Base-by-base conservation (phyloP, 257 asterid species). In the Verbascum thapsus region DNA sequence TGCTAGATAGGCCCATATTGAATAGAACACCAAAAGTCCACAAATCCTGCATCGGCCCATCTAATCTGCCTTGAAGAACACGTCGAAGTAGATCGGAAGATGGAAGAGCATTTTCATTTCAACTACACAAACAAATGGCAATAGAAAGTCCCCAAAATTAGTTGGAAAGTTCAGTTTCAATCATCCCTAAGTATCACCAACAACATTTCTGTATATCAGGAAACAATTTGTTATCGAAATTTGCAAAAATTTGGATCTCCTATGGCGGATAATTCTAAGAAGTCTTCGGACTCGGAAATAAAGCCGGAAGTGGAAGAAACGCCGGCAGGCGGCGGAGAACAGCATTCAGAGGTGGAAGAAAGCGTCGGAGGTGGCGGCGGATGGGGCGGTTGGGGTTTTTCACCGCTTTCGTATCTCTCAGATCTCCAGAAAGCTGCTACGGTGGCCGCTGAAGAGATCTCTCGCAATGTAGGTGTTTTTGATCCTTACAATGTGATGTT, bases 321-420 rank as follows among this genome's bases (percentile, higher is more conserved):
- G 17, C 18, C 65, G 60, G 49, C 69, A 37, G 51, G 17, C 40
- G 74, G 22, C 32, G 63, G 66, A 19, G 64, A 44, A 49, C 72
- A 72, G 39, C 35, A 82, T 53, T 37, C 80, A 53, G 58, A 62
- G 44, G 61, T 50, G 66, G 18, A 58, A 37, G 72, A 53, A 70
- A 45, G 65, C 72, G 79, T 61, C 43, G 72, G 59, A 15, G 82
- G 78, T 9, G 80, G 86, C 7, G 85, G 86, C 43, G 91, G 94
- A 52, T 83, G 95, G 95, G 91, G 96, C 16, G 92, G 96, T 16
- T 87, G 95, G 95, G 96, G 90, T 0, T 83, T 85, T 72, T 83
- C 88, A 45, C 78, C 95, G 19, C 63, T 86, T 37, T 84, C 95
- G 26, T 89, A 89, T 67, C 73, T 89, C 15, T 79, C 97, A 59